Conservation (phyloP, 2,329 filamentous ascomycete genomes). For the Fusarium bactridioides region DNA sequence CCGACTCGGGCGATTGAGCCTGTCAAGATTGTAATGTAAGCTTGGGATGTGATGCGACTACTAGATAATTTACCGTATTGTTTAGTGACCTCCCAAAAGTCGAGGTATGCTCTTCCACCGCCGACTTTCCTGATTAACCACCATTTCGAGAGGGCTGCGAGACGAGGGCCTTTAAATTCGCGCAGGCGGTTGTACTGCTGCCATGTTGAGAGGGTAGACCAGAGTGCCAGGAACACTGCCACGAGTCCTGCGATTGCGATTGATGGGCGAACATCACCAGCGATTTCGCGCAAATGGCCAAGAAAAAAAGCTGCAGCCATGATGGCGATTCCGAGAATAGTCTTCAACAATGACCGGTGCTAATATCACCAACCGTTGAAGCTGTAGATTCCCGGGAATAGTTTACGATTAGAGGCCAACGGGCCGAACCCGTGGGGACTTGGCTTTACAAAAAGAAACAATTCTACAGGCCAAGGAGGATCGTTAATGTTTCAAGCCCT, state of each 20-base stretch:
- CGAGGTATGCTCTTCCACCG: slow-evolving; percentile 46
- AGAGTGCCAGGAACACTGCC: slow-evolving; percentile 4
- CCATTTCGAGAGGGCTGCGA: slow-evolving; percentile 50
- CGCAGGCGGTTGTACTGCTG: slow-evolving; percentile 49
- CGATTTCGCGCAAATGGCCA: not conserved
- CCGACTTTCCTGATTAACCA: slow-evolving; percentile 48
- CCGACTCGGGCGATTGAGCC: slow-evolving; percentile 51
- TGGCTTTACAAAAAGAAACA: not conserved
- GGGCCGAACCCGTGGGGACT: not conserved
- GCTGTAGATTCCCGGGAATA: not conserved
- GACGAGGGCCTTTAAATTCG: slow-evolving; percentile 50
- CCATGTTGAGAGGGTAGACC: slow-evolving; percentile 29
- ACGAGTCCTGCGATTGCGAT: slow-evolving; percentile 11
- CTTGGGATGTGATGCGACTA: not conserved
- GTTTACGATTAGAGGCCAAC: not conserved
- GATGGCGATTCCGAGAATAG: not conserved
- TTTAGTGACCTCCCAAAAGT: slow-evolving; percentile 47
- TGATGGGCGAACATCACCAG: slow-evolving; percentile 3
- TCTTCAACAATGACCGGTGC: too few relatives aligned
- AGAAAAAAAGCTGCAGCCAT: slow-evolving; percentile 13
- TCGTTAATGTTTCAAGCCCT: slow-evolving; percentile 5
- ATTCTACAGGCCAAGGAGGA: not conserved
- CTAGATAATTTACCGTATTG: slow-evolving; percentile 44
- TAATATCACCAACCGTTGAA: not conserved
- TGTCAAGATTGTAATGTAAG: slow-evolving; percentile 3